Evolutionary conservation across 2,329 filamentous ascomycete genomes (phyloP), one percentile per base, ranked within the genome.

Genomic region (Cercospora zeae-maydis): DNA sequence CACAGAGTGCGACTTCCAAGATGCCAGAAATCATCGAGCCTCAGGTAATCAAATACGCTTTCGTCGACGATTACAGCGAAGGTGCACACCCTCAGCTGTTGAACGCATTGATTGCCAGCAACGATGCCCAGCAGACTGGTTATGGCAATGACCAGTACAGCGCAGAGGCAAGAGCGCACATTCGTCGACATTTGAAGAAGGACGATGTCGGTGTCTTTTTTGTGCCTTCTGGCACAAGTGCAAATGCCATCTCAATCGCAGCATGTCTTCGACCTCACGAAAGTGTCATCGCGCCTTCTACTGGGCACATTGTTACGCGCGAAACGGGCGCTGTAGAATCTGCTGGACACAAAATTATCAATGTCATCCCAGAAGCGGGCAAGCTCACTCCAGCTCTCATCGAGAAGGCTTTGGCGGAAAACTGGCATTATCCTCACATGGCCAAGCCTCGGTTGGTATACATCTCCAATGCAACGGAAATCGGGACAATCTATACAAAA

Each of bases 351-450:
- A 59, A 59, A 30, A 59, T 59, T 7, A 51, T 59, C 42, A 59
- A 51, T 19, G 57, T 59, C 19, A 52, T 51, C 8, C 42, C 57
- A 19, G 57, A 59, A 13, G 45, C 57, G 1, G 57, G 57, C 9
- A 59, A 59, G 24, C 57, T 59, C 19, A 59, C 57, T 14, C 57
- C 57, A 37, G 31, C 27, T 19, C 19, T 51, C 13, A 59, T 59
- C 57, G 27, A 36, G 10, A 59, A 59, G 24, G 57, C 45, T 9
- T 27, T 59, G 8, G 57, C 57, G 14, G 57, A 59, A 6, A 59
- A 59, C 21, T 59, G 57, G 57, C 57, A 59, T 7, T 59, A 59
- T 8, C 57, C 57, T 37, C 57, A 59, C 31, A 59, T 59, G 57
- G 57, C 57, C 42, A 59, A 59, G 31, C 57, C 57, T 30, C 42